These are phyloP conservation scores for Paecilomyces fulvus DNA, from an alignment of 2,329 filamentous ascomycete species.

Conservation along the genomic window DNA sequence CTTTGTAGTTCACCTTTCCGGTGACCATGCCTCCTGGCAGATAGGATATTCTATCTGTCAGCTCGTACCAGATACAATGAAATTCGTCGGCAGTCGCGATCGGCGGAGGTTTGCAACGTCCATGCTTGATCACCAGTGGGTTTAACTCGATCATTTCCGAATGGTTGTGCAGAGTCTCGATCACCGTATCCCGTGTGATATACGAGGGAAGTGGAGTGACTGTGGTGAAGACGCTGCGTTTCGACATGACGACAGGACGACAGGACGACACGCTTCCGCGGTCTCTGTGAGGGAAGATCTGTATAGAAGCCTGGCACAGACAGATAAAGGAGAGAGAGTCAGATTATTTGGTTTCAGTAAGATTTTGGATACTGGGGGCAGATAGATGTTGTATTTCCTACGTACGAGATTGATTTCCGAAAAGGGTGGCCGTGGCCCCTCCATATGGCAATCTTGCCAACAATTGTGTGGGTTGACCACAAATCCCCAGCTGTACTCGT, in stretches of 20 bases:
- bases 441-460: not conserved
- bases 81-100: conserved; percentile 62
- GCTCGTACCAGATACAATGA: conserved; percentile 63
- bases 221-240: conserved; percentile 63
- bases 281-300: not conserved
- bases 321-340: not conserved
- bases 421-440: not conserved
- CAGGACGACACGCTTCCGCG: not conserved
- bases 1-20: conserved; percentile 65
- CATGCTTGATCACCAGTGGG: conserved; percentile 65
- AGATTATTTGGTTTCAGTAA: not conserved
- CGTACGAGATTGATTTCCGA: not conserved
- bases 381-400: not conserved
- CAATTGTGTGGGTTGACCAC: not conserved
- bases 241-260: conserved; percentile 48
- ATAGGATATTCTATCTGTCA: conserved; percentile 69
- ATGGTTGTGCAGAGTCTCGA: conserved; percentile 68
- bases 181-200: conserved; percentile 57
- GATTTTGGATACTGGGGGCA: not conserved
- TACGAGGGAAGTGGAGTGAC: conserved; percentile 64
- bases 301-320: not conserved
- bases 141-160: conserved; percentile 78
- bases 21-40: conserved; percentile 56
- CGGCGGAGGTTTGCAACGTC: conserved; percentile 57
- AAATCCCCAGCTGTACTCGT: not conserved